These are phyloP conservation scores for Aspergillus udagawae DNA, from an alignment of 2,329 filamentous ascomycete species.

Conservation along the genomic window DNA sequence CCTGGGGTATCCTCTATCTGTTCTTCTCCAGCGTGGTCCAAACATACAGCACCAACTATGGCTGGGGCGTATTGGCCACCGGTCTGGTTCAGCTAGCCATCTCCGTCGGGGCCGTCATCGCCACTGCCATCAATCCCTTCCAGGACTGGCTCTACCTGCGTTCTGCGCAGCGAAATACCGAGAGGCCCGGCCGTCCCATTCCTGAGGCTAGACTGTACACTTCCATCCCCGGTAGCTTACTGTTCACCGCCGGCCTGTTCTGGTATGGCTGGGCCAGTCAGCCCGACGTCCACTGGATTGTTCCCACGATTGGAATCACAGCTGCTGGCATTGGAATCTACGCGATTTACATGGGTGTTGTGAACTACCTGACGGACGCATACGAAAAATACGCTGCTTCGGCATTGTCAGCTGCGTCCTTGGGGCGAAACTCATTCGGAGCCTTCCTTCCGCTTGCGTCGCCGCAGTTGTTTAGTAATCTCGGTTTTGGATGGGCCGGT, in stretches of 20 bases:
- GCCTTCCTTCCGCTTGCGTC: slow-evolving; percentile 45
- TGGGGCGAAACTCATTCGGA: slow-evolving; percentile 44
- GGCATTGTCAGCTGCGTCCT: slow-evolving; percentile 43
- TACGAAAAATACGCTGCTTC: slow-evolving; percentile 48
- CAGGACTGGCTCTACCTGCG: slow-evolving; percentile 31
- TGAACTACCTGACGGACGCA: slow-evolving; percentile 48
- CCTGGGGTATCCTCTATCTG: slow-evolving; percentile 43
- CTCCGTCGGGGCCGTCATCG: slow-evolving; percentile 40
- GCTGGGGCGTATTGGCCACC: slow-evolving; percentile 31
- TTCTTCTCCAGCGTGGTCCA: slow-evolving; percentile 41
- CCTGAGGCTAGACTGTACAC: slow-evolving; percentile 44
- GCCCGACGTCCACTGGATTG: slow-evolving; percentile 30
- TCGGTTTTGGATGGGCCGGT: slow-evolving; percentile 44
- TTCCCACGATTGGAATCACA: slow-evolving; percentile 28
- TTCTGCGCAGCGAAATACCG: slow-evolving; percentile 24
- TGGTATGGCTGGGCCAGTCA: slow-evolving; percentile 34
- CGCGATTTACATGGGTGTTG: slow-evolving; percentile 45
- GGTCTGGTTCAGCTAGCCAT: slow-evolving; percentile 42
- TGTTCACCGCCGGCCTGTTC: slow-evolving; percentile 32
- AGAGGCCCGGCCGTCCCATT: slow-evolving; percentile 37
- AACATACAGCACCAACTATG: slow-evolving; percentile 37
- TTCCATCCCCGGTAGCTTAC: slow-evolving; percentile 38
- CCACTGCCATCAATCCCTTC: slow-evolving; percentile 38
- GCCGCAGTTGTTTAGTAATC: slow-evolving; percentile 35
- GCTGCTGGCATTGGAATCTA: slow-evolving; percentile 41